Base-by-base conservation (phyloP, 371 early-diverging fungal genomes). In the Circinella minor region DNA sequence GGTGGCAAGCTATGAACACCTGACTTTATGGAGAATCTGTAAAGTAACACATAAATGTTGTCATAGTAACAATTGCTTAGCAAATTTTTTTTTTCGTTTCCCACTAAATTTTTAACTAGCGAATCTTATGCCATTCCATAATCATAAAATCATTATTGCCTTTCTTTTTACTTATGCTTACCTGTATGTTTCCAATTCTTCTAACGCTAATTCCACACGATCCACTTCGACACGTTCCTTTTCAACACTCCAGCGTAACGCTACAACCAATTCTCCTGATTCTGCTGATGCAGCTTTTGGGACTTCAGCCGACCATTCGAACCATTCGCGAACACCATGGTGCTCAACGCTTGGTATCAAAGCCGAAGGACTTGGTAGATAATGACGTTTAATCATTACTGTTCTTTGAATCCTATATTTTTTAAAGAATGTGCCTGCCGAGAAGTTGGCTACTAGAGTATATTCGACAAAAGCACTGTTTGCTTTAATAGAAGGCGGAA, bases 371-470 rank as follows among this genome's bases (percentile, higher is more conserved):
- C 75, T 79, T 0, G 84, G 84, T 9, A 84, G 61, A 61, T 84
- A 84, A 51, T 84, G 84, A 11, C 84, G 72, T n/a, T 73, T 65
- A 4, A 84, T 60, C 2, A 60, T 63, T 3, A 84, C 84, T 27
- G 72, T 68, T 11, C 75, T 61, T 36, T 84, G 82, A 3, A 80
- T 79, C 46, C 75, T 73, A 63, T 81, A 78, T 43, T 81, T 81
- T 67, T 84, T 84, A 65, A 83, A 82, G 57, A 80, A 83, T 4
- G 82, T 69, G 3, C 84, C 84, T 8, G 82, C 84, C 10, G 82
- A 79, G 36, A 84, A 79, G 48, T 77, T 84, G 27, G 81, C 84
- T 11, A 81, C 75, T 1, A 84, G 70, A 10, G 73, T 76, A 59
- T 84, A 84, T 46, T 78, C 78, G 3, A 84, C 84, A 73, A 79